Base-by-base conservation (phyloP, 2,329 filamentous ascomycete genomes). In the Sarocladium kiliense region DNA sequence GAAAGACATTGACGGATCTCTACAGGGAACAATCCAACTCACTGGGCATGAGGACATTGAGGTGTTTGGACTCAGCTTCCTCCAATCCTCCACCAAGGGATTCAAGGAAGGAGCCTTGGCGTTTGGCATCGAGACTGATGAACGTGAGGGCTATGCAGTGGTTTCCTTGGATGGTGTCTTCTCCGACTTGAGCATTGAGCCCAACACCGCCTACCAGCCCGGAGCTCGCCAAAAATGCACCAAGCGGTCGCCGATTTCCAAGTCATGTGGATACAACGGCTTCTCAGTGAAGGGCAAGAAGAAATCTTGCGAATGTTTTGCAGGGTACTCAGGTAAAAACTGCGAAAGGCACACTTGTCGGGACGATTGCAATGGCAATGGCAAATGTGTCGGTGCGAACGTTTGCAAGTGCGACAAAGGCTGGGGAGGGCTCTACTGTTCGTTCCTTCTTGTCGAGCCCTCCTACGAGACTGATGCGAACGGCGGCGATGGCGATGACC, bases 401-500 rank as follows among this genome's bases (percentile, higher is more conserved):
- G 57, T 61, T 3, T 78, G 75, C 57, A 58, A 65, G 21, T 78
- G 76, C 27, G 64, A 71, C 1, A 59, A 65, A 3, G 70, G 71
- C 18, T 78, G 73, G 73, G 74, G 73, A 3, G 75, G 75, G 0
- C 64, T 76, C 0, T 69, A 74, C 55, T 79, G 75, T 61, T 71
- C 71, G 2, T 77, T 77, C 58, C 65, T 76, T 18, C 62, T 72
- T 0, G 70, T 77, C 0, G 65, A 71, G 56, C 64, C 75, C 1
- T 63, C 65, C 2, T 70, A 66, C 45, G 75, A 77, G 60, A 77
- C 75, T 0, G 72, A 76, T 12, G 67, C 70, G 11, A 71, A 71
- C 16, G 74, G 73, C 0, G 71, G 62, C 1, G 75, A 78, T 23
- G 74, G 75, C 0, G 75, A 78, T 34, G 75, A 78, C 50, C 75